phyloP scores from a whole-genome alignment of 495 filamentous ascomycete genomes.

The Filosporella fistucella region DNA sequence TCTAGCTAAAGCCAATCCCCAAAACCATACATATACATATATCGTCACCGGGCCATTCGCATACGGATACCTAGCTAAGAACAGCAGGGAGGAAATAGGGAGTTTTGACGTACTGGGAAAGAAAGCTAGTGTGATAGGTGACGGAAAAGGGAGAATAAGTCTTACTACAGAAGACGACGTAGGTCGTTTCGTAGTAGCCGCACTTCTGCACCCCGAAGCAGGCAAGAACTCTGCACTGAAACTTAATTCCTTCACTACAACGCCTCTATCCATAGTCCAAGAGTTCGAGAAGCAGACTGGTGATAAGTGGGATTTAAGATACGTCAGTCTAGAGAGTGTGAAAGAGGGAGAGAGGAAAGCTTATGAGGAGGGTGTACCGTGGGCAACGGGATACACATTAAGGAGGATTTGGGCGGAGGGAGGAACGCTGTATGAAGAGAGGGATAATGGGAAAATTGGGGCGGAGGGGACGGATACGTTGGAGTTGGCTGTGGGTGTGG shows the following conservation, averaged over 20 bases:
- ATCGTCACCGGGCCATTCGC: constrained; percentile 68
- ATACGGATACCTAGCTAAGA: constrained; percentile 30
- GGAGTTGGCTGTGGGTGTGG: constrained; percentile 37
- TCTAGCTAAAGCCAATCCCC: background rate
- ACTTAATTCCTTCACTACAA: constrained; percentile 67
- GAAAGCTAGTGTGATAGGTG: constrained; percentile 54
- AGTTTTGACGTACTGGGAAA: constrained; percentile 52
- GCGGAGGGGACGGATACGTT: constrained; percentile 43
- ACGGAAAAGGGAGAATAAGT: constrained; percentile 50
- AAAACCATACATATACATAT: constrained; percentile 57
- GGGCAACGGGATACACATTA: constrained; percentile 53
- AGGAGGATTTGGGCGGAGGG: constrained; percentile 69
- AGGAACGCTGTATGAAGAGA: constrained; percentile 62
- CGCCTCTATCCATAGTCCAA: constrained; percentile 52
- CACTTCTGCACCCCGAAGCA: constrained; percentile 49
- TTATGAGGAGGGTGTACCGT: constrained; percentile 48
- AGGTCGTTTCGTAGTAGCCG: constrained; percentile 56
- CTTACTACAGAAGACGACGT: constrained; percentile 67
- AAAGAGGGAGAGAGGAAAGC: constrained; percentile 46
- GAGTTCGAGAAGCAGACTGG: constrained; percentile 62
- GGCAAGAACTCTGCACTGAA: constrained; percentile 52
- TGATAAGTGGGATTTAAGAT: constrained; percentile 46
- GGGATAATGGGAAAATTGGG: constrained; percentile 58
- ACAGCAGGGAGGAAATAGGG: constrained; percentile 31
- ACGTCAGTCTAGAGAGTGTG: constrained; percentile 47